Percentiles rank a stretch among this genome's conserved stretches.
Evolutionary conservation across 75 land plant species (phyloP).

Genomic region (Pseudotsuga menziesii): DNA sequence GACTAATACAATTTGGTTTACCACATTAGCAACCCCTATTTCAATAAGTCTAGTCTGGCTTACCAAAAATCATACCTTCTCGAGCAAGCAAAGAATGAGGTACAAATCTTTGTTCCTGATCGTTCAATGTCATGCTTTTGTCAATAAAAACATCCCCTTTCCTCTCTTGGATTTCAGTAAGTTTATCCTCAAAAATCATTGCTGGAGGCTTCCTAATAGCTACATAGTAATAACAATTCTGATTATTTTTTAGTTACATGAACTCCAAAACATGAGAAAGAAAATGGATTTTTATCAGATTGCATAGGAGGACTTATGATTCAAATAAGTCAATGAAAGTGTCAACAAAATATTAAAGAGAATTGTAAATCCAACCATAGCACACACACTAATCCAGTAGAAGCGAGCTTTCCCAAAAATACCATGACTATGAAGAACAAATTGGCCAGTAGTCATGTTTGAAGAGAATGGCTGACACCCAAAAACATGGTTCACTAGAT

Average conservation of each 20-base stretch:
- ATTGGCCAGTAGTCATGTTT: slow-evolving; percentile 43
- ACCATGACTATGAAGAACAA: slow-evolving; percentile 40
- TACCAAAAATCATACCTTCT: slow-evolving; percentile 2
- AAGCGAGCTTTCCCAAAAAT: slow-evolving; percentile 27
- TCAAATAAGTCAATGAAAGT: slow-evolving; percentile 52
- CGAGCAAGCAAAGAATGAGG: too few relatives aligned
- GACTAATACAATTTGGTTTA: neutral
- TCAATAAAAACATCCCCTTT: neutral
- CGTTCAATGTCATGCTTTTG: neutral
- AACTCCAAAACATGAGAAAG: neutral
- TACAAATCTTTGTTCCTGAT: too few relatives aligned
- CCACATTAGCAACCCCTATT: neutral
- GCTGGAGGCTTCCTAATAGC: slow-evolving; percentile 49
- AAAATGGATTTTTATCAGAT: neutral
- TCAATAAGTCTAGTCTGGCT: neutral
- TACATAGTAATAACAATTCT: slow-evolving; percentile 16
- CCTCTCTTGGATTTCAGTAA: slow-evolving; percentile 36
- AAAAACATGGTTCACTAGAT: neutral
- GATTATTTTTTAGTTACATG: neutral
- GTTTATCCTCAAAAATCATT: slow-evolving; percentile 43
- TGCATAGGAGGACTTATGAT: slow-evolving; percentile 33
- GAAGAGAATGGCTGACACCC: slow-evolving; percentile 19
- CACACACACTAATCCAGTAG: slow-evolving; percentile 74
- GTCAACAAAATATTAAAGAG: slow-evolving; percentile 58
- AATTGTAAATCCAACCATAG: slow-evolving; percentile 46